Percentiles rank a stretch among this genome's conserved stretches.
These are phyloP conservation scores for Bryoerythrophyllum caledonicum DNA, from an alignment of 225 moss, liverwort and hornwort genomes.

Conservation along the genomic window DNA sequence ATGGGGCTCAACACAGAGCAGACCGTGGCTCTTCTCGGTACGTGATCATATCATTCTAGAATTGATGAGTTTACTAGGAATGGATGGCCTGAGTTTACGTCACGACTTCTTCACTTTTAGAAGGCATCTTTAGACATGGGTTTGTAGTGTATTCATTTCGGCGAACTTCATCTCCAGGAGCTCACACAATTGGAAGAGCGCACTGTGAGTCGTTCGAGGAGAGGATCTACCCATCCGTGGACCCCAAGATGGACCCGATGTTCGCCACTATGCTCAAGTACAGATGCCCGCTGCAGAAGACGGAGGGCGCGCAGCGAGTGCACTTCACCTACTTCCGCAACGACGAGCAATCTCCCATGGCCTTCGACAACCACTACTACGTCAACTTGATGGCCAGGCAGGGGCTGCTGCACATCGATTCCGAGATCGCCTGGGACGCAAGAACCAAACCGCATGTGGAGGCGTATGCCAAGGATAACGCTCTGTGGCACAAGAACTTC, in stretches of 20 bases:
- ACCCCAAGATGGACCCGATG: constrained; percentile 53
- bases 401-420: constrained; percentile 59
- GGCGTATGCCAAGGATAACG: constrained; percentile 42
- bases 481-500: constrained; percentile 48
- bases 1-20: constrained; percentile 55
- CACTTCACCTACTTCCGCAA: constrained; percentile 67
- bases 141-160: too few relatives aligned
- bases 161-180: constrained; percentile 37
- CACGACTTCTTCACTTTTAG: too few relatives aligned
- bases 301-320: constrained; percentile 14
- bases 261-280: constrained; percentile 48
- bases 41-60: background rate
- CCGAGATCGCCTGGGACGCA: constrained; percentile 47
- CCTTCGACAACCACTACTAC: constrained; percentile 68
- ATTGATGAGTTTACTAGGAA: background rate
- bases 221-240: constrained; percentile 53
- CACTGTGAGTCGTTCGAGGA: constrained; percentile 55
- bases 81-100: background rate
- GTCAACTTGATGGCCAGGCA: constrained; percentile 46
- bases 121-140: too few relatives aligned
- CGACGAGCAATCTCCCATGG: constrained; percentile 68
- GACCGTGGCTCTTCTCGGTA: constrained; percentile 50
- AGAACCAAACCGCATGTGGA: constrained; percentile 53
- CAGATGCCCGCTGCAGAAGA: constrained; percentile 36
- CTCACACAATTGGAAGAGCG: constrained; percentile 61